A percentile compares a stretch with the other conserved stretches of the same genome.
Evolutionary conservation across 164 flowering plant species (phyloP).

Genomic region (Cinnamomum micranthum): DNA sequence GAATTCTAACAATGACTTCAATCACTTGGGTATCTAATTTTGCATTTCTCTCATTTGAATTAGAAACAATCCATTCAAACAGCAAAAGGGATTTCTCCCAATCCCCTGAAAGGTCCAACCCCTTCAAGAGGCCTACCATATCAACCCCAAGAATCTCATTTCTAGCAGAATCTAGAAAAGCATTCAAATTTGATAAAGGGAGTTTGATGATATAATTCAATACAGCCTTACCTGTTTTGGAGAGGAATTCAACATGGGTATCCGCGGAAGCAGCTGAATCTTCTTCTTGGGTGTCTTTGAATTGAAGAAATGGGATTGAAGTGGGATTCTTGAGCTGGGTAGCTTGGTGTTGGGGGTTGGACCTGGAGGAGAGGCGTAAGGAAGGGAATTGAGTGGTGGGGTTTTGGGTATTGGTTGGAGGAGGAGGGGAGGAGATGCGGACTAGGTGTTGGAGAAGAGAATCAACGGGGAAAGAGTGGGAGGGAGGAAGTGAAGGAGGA

Average conservation of each 20-base stretch:
- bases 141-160: conserved; percentile 52
- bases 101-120: conserved; percentile 50
- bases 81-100: conserved; percentile 62
- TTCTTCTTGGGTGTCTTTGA: conserved; percentile 15
- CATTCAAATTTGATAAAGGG: conserved; percentile 35
- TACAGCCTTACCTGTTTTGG: conserved; percentile 44
- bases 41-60: conserved; percentile 12
- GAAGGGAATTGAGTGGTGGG: conserved; percentile 23
- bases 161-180: conserved; percentile 44
- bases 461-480: conserved; percentile 56
- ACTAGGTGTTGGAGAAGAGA: conserved; percentile 69
- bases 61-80: conserved; percentile 62
- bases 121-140: conserved; percentile 62
- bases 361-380: conserved; percentile 15
- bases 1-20: conserved; percentile 58
- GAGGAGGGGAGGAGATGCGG: conserved; percentile 33
- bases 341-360: conserved; percentile 6
- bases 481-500: conserved; percentile 35
- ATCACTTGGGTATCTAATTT: conserved; percentile 40
- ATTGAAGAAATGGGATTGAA: conserved; percentile 17
- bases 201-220: conserved; percentile 41
- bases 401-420: conserved; percentile 7
- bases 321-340: conserved; percentile 24
- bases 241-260: conserved; percentile 42
- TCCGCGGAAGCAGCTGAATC: conserved; percentile 7